These are phyloP conservation scores for Fusarium setosum DNA, from an alignment of 2,329 filamentous ascomycete species.

Conservation along the genomic window DNA sequence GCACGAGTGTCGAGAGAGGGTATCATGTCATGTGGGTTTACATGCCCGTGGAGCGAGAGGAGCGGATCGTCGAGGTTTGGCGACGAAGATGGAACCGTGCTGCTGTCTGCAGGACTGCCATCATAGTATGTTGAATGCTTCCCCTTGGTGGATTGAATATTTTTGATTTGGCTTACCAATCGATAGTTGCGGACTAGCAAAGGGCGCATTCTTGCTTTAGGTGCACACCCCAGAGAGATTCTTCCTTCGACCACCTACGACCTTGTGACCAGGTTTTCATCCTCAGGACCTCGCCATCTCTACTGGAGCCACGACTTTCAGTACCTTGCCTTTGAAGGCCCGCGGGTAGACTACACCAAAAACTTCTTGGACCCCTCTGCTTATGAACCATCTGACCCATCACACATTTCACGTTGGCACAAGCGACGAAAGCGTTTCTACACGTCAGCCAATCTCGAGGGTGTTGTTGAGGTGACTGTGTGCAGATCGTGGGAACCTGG, in stretches of 20 bases:
- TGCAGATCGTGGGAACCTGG: constrained; percentile 12
- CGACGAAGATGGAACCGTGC: neutral
- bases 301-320: too few species aligned
- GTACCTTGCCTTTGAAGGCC: constrained; percentile 11
- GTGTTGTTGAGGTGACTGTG: neutral
- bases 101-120: too few species aligned
- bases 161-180: neutral
- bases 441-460: constrained; percentile 4
- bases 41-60: neutral
- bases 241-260: neutral
- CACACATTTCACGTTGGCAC: too few species aligned
- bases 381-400: too few species aligned
- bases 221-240: too few species aligned
- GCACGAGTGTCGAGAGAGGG: neutral
- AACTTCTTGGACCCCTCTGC: too few species aligned
- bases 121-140: too few species aligned
- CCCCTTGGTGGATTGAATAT: too few species aligned
- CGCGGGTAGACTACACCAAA: neutral
- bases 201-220: constrained; percentile 6
- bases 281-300: neutral
- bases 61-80: constrained; percentile 15
- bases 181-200: constrained; percentile 14
- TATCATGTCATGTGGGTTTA: constrained; percentile 12
- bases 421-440: neutral
- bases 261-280: neutral